Conservation (phyloP, 768 basidiomycete genomes). For the Suillus weaverae region DNA sequence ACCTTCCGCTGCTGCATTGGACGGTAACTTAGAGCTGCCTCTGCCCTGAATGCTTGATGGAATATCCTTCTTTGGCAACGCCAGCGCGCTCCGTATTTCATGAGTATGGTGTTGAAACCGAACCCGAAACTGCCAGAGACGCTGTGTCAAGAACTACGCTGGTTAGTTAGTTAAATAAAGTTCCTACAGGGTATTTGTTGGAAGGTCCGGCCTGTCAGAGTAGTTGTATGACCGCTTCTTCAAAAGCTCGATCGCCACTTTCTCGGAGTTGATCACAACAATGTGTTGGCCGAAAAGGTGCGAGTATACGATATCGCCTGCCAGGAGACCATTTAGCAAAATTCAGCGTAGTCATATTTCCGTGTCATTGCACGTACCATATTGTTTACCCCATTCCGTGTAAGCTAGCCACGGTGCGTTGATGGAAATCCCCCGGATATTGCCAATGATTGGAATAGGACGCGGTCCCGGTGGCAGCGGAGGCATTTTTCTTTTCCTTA, state of each 20-base stretch:
- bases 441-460: conserved; percentile 20
- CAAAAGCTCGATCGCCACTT: conserved; percentile 27
- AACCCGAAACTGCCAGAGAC: conserved; percentile 27
- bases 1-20: conserved; percentile 35
- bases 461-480: conserved; percentile 24
- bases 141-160: conserved; percentile 2
- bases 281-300: conserved; percentile 24
- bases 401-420: conserved; percentile 22
- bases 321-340: not conserved
- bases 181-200: conserved; percentile 22
- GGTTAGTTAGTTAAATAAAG: not conserved
- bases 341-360: not conserved
- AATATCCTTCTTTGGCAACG: conserved; percentile 34
- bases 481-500: conserved; percentile 8
- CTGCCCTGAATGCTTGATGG: conserved; percentile 36
- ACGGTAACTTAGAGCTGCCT: conserved; percentile 24
- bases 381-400: conserved; percentile 17
- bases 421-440: conserved; percentile 17
- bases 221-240: conserved; percentile 29
- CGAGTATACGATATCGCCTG: conserved; percentile 29
- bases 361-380: conserved; percentile 13
- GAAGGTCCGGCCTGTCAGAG: conserved; percentile 31
- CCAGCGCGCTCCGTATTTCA: conserved; percentile 41
- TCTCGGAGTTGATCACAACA: conserved; percentile 28
- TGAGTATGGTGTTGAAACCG: conserved; percentile 34